phyloP scores from a whole-genome alignment of 805 yeast genomes.

The Yarrowia keelungensis region DNA sequence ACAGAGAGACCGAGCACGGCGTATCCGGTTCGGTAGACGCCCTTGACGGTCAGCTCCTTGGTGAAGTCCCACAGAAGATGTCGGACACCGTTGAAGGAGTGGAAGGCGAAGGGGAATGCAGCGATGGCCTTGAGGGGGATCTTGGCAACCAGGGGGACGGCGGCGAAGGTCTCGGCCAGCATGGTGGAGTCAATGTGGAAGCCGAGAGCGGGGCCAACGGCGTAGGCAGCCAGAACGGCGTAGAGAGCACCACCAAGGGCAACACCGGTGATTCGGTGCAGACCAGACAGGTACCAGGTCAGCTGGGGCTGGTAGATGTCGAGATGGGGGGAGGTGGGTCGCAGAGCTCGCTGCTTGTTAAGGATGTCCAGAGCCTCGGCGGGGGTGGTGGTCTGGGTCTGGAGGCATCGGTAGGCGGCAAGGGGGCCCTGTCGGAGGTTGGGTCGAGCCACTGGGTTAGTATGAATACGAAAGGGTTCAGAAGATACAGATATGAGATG shows the following conservation, averaged over 20 bases:
- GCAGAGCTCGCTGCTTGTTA: constrained; percentile 78
- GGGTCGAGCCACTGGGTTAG: constrained; percentile 39
- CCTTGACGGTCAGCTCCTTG: constrained; percentile 76
- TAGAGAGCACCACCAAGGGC: constrained; percentile 80
- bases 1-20: constrained; percentile 71
- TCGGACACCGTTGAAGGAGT: constrained; percentile 85
- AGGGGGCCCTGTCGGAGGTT: constrained; percentile 22
- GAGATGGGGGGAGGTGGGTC: constrained; percentile 93
- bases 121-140: constrained; percentile 69
- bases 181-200: constrained; percentile 59
- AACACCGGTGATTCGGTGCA: constrained; percentile 90
- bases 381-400: constrained; percentile 61
- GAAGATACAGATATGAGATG: too few relatives aligned
- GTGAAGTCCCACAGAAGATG: constrained; percentile 95
- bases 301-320: constrained; percentile 90
- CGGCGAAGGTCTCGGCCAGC: constrained; percentile 62
- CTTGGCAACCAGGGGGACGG: constrained; percentile 70
- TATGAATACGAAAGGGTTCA: background rate
- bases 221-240: constrained; percentile 76
- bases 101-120: constrained; percentile 88
- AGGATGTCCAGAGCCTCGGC: constrained; percentile 73
- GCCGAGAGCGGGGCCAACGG: constrained; percentile 71
- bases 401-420: constrained; percentile 34
- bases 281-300: constrained; percentile 78
- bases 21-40: constrained; percentile 93